Base-by-base conservation (phyloP, 768 basidiomycete genomes). In the Tricholoma bakamatsutake region DNA sequence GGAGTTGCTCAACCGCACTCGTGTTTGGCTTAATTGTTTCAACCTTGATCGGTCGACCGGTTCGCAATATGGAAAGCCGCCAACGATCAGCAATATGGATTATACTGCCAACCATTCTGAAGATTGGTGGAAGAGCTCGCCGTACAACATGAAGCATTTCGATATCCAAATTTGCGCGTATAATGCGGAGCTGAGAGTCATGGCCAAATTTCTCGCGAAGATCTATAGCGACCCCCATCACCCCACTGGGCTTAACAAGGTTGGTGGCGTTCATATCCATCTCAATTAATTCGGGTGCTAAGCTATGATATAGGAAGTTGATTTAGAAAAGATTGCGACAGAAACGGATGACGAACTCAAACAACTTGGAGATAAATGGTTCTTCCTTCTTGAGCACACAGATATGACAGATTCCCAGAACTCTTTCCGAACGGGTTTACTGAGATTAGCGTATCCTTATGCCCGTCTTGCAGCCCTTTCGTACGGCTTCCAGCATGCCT, bases 21-120 rank as follows among this genome's bases (percentile, higher is more conserved):
- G 93, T 18, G 80, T 89, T 5, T 98, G 93, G 93, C 71, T 96
- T 55, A 89, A 87, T 66, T 94, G 91, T 69, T 91, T 88, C 72
- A 92, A 94, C 69, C 73, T 96, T 40, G 94, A 98, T 68, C 85
- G 92, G 21, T 94, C 92, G 5, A 87, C 89, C 7, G 85, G 90
- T 4, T 87, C 85, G 15, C 88, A 94, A 68, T 93, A 95, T 69
- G 94, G 94, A 54, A 93, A 93, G 70, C 80, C 84, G 0, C 84
- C 90, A 15, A 90, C 90, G 45, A 85, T 97, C 66, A 77, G 77
- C 58, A 82, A 87, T 61, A 76, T 78, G 6, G 90, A 91, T 70
- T 93, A 89, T 67, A 85, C 86, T 56, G 86, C 87, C 13, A 78
- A 75, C 54, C 84, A 87, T 62, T 85, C 82, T 1, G 80, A 80